Conservation (phyloP, 257 asterid genomes). For the Anisodus tanguticus region DNA sequence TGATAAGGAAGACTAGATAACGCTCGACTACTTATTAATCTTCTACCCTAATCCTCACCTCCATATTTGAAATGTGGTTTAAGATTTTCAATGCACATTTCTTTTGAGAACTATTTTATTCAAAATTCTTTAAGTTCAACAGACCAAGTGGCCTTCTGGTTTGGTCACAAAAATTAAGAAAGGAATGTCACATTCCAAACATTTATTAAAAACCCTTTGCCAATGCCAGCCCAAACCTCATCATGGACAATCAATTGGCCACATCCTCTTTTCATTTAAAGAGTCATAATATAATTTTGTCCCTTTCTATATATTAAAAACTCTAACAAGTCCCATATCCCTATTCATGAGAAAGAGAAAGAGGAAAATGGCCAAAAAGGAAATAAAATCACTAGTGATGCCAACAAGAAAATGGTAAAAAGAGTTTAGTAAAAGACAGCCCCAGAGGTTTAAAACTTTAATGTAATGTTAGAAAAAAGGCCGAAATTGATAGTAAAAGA, state of each 20-base stretch:
- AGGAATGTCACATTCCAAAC: conserved; percentile 30
- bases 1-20: too few species aligned
- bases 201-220: conserved; percentile 19
- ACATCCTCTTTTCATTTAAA: conserved; percentile 23
- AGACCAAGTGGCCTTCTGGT: background rate
- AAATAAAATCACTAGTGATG: conserved; percentile 23
- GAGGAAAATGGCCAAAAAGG: conserved; percentile 36
- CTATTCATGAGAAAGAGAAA: conserved; percentile 23
- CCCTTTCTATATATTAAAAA: conserved; percentile 17
- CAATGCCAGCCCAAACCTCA: conserved; percentile 28
- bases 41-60: too few species aligned
- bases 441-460: conserved; percentile 38
- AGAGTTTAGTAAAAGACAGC: conserved; percentile 49
- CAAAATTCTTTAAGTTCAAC: background rate
- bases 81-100: background rate
- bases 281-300: conserved; percentile 29
- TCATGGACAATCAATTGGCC: conserved; percentile 29
- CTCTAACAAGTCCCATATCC: conserved; percentile 17
- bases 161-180: conserved; percentile 28
- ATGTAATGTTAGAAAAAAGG: conserved; percentile 48
- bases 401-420: conserved; percentile 54
- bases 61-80: too few species aligned
- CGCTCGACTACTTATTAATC: too few species aligned
- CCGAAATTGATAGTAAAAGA: conserved; percentile 51
- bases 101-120: background rate